Percentiles rank a stretch among this genome's conserved stretches.
Conservation (phyloP, 768 basidiomycete species). For the Pulveroboletus sp. region DNA sequence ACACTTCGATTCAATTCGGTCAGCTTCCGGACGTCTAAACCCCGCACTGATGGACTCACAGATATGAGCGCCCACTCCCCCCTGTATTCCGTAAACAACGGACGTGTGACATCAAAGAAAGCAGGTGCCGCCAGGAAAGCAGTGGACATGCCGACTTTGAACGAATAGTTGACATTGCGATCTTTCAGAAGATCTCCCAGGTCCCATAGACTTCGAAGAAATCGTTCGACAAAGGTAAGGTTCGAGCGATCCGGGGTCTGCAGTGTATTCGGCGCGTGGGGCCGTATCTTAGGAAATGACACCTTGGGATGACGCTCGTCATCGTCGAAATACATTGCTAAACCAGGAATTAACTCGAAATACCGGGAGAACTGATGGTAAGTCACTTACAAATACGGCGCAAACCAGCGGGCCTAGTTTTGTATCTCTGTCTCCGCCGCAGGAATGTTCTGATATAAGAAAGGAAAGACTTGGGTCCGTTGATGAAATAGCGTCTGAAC, state of each 20-base stretch:
- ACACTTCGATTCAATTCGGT: constrained; percentile 42
- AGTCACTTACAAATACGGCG: constrained; percentile 42
- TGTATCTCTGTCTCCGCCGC: constrained; percentile 13
- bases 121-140: constrained; percentile 84
- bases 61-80: constrained; percentile 98
- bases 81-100: constrained; percentile 72
- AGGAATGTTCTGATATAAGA: constrained; percentile 18
- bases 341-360: constrained; percentile 6
- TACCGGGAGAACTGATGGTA: background rate
- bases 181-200: constrained; percentile 62
- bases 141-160: constrained; percentile 83
- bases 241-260: constrained; percentile 67
- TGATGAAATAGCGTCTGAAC: constrained; percentile 37
- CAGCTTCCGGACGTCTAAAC: constrained; percentile 10
- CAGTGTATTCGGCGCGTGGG: constrained; percentile 82
- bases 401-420: constrained; percentile 19
- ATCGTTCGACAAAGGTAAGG: constrained; percentile 55
- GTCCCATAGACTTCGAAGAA: constrained; percentile 71
- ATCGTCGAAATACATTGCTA: constrained; percentile 54
- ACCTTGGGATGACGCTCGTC: constrained; percentile 47
- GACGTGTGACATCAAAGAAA: constrained; percentile 76
- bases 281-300: constrained; percentile 75
- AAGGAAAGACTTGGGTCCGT: constrained; percentile 22
- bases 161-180: constrained; percentile 78
- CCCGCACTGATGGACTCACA: constrained; percentile 40